Evolutionary conservation across 1,139 yeast species (phyloP), one percentile per base, ranked within the genome.

Genomic region (Williopsis jadinii): DNA sequence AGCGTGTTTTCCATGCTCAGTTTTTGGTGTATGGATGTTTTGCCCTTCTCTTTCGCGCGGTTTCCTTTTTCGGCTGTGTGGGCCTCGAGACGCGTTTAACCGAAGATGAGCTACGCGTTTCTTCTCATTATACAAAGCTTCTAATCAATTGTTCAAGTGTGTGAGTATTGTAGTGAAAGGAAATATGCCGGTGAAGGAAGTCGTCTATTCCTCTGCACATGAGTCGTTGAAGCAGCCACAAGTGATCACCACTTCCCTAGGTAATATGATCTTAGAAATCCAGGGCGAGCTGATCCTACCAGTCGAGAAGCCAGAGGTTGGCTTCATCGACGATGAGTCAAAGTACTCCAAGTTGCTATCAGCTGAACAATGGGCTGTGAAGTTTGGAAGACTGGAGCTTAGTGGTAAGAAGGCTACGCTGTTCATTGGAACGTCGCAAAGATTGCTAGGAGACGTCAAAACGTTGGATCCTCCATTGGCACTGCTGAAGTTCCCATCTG

Each of bases 251-350:
- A 77, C 90, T 0, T 73, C 80, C 0, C 60, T 64, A 37, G 92
- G 90, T 0, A 66, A 77, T 31, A 68, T 74, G 2, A 53, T 83
- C 10, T 49, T 83, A 26, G 92, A 83, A 57, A 81, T 83, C 13
- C 92, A 83, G 56, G 92, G 92, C 3, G 84, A 77, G 31, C 58
- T 83, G 35, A 74, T 77, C 42, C 54, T 77, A 1, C 88, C 88
- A 1, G 46, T 53, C 1, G 56, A 54, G 26, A 63, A 62, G 32
- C 74, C 75, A 2, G 47, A 46, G 3, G 58, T 51, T 15, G 28
- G 41, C 2, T 30, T 42, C 15, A 47, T 52, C 6, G 62, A 59
- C 28, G 62, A 61, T 28, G 56, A 57, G 11, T 41, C 43, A 1
- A 52, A 61, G 32, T 68, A 64, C 47, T 59, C 66, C 5, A 63